A percentile compares a stretch with the other conserved stretches of the same genome.
Conservation (phyloP, 805 yeast species). For the Candida loeiensis region DNA sequence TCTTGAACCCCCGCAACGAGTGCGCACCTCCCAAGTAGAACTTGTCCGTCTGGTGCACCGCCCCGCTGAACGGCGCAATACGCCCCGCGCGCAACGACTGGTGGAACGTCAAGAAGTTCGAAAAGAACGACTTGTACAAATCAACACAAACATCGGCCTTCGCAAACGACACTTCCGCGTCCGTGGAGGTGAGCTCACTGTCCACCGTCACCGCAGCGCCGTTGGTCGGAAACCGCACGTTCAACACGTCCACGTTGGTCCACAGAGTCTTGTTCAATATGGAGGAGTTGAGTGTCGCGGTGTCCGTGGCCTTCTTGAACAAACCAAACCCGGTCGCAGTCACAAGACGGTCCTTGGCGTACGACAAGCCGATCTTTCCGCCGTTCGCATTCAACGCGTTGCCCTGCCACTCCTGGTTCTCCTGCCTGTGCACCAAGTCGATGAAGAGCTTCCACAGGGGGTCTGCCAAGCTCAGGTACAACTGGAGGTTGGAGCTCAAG, state of each 20-base stretch:
- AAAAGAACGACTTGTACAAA: slow-evolving; percentile 40
- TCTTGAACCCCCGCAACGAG: slow-evolving; percentile 65
- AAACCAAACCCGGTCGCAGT: slow-evolving; percentile 55
- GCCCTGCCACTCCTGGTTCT: slow-evolving; percentile 48
- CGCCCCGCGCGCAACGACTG: slow-evolving; percentile 53
- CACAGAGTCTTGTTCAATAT: slow-evolving; percentile 25
- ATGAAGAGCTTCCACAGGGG: slow-evolving; percentile 42
- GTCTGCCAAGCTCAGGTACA: slow-evolving; percentile 44
- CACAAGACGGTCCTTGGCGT: slow-evolving; percentile 25
- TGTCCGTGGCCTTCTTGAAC: slow-evolving; percentile 38
- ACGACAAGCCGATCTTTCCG: slow-evolving; percentile 50
- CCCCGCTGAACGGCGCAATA: slow-evolving; percentile 34
- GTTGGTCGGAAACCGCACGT: slow-evolving; percentile 37
- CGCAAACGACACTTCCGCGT: slow-evolving; percentile 24
- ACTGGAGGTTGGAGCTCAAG: slow-evolving; percentile 42
- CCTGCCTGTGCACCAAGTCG: slow-evolving; percentile 36
- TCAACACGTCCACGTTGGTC: slow-evolving; percentile 20
- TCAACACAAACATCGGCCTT: slow-evolving; percentile 32
- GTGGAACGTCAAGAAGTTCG: slow-evolving; percentile 48
- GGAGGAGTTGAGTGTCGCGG: slow-evolving; percentile 28
- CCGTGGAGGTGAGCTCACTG: slow-evolving; percentile 42
- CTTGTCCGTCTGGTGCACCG: slow-evolving; percentile 67
- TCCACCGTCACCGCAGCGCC: slow-evolving; percentile 61
- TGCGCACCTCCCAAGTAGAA: slow-evolving; percentile 81
- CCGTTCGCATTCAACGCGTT: slow-evolving; percentile 54